These are phyloP conservation scores for Aspergillus aculeatinus DNA, from an alignment of 2,329 filamentous ascomycete species.

Conservation along the genomic window DNA sequence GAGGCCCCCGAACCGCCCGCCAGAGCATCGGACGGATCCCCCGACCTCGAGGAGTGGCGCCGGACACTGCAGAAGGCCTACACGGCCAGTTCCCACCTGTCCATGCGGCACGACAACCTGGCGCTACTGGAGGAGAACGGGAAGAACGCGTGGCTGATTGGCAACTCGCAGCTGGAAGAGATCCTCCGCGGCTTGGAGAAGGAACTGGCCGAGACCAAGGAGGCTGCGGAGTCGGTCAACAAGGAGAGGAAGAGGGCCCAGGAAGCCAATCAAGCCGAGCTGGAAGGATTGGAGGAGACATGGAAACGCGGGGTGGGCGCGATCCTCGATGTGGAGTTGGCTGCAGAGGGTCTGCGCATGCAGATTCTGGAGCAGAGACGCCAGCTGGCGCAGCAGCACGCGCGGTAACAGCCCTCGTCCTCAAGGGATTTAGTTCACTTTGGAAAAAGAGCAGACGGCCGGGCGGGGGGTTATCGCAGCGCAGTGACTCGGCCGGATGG, in stretches of 20 bases:
- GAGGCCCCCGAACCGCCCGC: slow-evolving; percentile 67
- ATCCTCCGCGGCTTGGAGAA: slow-evolving; percentile 68
- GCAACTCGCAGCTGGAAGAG: slow-evolving; percentile 76
- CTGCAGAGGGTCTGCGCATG: slow-evolving; percentile 68
- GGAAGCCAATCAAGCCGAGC: slow-evolving; percentile 68
- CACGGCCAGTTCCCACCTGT: slow-evolving; percentile 58
- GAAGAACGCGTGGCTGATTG: slow-evolving; percentile 87
- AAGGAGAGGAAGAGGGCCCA: slow-evolving; percentile 68
- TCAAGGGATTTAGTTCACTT: not conserved
- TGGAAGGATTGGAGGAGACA: slow-evolving; percentile 69
- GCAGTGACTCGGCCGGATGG: not conserved
- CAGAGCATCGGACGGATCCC: slow-evolving; percentile 30
- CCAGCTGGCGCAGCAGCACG: slow-evolving; percentile 36
- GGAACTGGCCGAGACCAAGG: slow-evolving; percentile 67
- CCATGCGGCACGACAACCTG: slow-evolving; percentile 60
- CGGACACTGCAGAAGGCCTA: slow-evolving; percentile 56
- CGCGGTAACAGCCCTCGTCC: slow-evolving; percentile 21
- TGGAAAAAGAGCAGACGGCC: not conserved
- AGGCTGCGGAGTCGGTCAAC: slow-evolving; percentile 72
- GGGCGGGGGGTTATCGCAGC: not conserved
- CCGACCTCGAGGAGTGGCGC: slow-evolving; percentile 49
- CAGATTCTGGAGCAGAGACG: slow-evolving; percentile 65
- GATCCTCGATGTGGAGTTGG: slow-evolving; percentile 83
- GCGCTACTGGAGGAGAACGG: slow-evolving; percentile 76
- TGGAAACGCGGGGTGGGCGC: slow-evolving; percentile 78